Base-by-base conservation (phyloP, 2,329 filamentous ascomycete genomes). In the Xylaria sp. region DNA sequence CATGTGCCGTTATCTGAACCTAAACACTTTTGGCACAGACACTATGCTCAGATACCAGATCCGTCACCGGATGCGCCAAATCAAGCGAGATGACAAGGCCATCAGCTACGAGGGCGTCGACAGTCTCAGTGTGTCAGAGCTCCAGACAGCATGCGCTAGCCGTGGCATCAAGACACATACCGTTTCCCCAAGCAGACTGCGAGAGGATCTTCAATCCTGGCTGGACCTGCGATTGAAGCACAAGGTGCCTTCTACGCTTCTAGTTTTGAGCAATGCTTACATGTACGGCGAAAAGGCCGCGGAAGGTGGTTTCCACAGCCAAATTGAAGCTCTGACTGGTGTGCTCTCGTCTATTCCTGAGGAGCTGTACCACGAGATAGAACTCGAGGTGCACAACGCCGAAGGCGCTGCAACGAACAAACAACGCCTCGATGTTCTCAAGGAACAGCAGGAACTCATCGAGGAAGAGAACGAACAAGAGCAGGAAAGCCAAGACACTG, bases 341-440 rank as follows among this genome's bases (percentile, higher is more conserved):
- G 96, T 99, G 5, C 86, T 99, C 49, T 97, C 93, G 49, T 94
- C 92, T 69, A 98, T 99, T 71, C 96, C 96, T 2, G 96, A 99
- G 82, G 96, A 99, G 81, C 87, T 99, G 49, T 99, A 97, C 92
- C 96, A 99, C 86, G 96, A 99, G 85, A 98, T 99, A 72, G 96
- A 98, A 83, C 91, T 99, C 39, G 96, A 99, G 84, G 94, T 99
- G 10, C 94, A 98, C 86, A 97, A 91, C 70, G 94, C 95, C 58
- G 96, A 99, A 83, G 96, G 96, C 70, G 95, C 94, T 12, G 96
- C 96, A 28, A 99, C 96, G 73, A 99, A 99, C 89, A 98, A 97
- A 88, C 96, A 98, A 86, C 92, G 96, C 80, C 91, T 99, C 51
- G 96, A 99, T 85, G 96, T 99, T 18, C 88, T 99, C 79, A 97